Percentiles rank a stretch among this genome's conserved stretches.
Conservation (phyloP, 495 filamentous ascomycete genomes). For the Pseudoneurospora amorphoporcata region DNA sequence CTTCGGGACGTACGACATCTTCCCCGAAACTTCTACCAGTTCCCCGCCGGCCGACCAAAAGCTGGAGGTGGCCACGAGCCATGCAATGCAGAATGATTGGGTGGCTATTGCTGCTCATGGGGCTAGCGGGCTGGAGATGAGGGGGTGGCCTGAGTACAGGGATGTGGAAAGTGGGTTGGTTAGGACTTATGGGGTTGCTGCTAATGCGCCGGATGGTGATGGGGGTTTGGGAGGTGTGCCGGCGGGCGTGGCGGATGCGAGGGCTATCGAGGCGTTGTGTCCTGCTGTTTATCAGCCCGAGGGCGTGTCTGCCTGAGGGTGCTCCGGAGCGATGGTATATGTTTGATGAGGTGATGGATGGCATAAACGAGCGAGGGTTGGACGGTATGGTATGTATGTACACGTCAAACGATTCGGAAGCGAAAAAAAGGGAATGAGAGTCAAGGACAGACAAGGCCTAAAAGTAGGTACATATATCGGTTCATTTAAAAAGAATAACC, state of each 20-base stretch:
- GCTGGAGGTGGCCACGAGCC: slow-evolving; percentile 18
- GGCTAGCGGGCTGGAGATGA: not conserved
- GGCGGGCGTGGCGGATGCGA: not conserved
- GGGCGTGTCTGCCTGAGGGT: not conserved
- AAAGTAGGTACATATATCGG: too few relatives aligned
- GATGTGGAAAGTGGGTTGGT: not conserved
- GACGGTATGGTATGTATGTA: too few relatives aligned
- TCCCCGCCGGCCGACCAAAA: not conserved
- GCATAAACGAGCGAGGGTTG: too few relatives aligned
- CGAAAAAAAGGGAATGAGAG: too few relatives aligned
- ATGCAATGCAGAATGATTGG: slow-evolving; percentile 34
- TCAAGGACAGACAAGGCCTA: too few relatives aligned
- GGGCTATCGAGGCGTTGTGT: not conserved
- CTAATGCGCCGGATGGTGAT: not conserved
- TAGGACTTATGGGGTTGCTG: not conserved
- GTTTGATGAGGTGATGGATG: not conserved
- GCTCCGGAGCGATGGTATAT: not conserved
- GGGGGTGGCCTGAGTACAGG: not conserved
- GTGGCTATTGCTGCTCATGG: slow-evolving; percentile 24
- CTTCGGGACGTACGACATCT: slow-evolving; percentile 31
- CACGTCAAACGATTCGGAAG: too few relatives aligned
- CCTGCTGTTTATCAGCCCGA: not conserved
- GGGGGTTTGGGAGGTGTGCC: not conserved
- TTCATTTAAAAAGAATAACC: too few relatives aligned
- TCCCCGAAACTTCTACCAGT: slow-evolving; percentile 24